These are phyloP conservation scores for Ophiocordyceps camponoti-floridani DNA, from an alignment of 2,329 filamentous ascomycete genomes.

Conservation along the genomic window DNA sequence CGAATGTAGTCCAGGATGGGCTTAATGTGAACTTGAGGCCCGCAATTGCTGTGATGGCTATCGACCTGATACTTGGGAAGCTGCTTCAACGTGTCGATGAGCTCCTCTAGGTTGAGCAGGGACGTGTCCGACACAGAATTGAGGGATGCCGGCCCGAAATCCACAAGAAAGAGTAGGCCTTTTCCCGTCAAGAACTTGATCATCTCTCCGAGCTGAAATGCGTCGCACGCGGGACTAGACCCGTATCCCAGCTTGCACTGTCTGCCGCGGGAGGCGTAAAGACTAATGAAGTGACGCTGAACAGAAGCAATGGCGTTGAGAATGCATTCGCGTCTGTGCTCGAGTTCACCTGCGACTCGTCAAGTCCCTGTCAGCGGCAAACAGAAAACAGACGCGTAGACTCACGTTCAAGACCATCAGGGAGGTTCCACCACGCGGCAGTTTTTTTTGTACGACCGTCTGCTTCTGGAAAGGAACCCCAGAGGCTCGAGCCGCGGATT, in stretches of 20 bases:
- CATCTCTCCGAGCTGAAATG: constrained; percentile 64
- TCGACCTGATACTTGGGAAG: constrained; percentile 59
- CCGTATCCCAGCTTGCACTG: constrained; percentile 65
- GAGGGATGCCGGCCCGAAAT: constrained; percentile 32
- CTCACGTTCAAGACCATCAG: constrained; percentile 47
- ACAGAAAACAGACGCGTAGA: constrained; percentile 1
- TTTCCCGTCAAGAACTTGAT: constrained; percentile 49
- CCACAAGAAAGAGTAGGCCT: constrained; percentile 39
- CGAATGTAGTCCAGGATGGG: constrained; percentile 49
- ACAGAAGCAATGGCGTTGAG: constrained; percentile 53
- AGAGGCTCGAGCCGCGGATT: constrained; percentile 42
- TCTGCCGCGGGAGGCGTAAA: constrained; percentile 47
- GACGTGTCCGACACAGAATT: constrained; percentile 29
- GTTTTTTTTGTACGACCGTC: constrained; percentile 7
- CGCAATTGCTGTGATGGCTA: constrained; percentile 55
- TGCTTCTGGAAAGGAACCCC: constrained; percentile 24
- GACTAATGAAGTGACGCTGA: constrained; percentile 44
- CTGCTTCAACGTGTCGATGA: constrained; percentile 45
- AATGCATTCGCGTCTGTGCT: constrained; percentile 45
- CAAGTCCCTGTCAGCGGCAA: neutral
- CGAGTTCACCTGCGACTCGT: constrained; percentile 37
- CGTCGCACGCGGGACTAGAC: constrained; percentile 53
- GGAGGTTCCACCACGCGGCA: constrained; percentile 56
- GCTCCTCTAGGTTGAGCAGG: constrained; percentile 38
- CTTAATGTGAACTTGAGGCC: constrained; percentile 44